These are phyloP conservation scores for Picea sitchensis DNA, from an alignment of 75 land plant species.

Conservation along the genomic window DNA sequence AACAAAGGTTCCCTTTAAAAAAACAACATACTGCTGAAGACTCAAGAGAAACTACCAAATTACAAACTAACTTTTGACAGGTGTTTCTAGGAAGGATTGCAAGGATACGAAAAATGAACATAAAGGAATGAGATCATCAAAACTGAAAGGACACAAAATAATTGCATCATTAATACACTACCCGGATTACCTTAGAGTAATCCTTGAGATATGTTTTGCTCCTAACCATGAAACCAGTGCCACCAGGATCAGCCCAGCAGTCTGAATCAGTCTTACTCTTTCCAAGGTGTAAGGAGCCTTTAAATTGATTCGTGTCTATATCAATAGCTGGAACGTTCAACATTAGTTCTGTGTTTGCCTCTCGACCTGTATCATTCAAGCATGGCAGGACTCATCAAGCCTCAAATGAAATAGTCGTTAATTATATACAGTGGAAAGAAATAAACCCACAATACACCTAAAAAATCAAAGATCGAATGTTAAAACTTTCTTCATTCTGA, in stretches of 20 bases:
- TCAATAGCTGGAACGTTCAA: slow-evolving; percentile 23
- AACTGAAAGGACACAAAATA: not conserved
- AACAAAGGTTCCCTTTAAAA: too few relatives aligned
- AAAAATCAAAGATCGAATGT: not conserved
- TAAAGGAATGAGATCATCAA: not conserved
- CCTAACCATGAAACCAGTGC: slow-evolving; percentile 83
- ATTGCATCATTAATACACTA: not conserved
- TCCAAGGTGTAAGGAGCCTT: slow-evolving; percentile 47
- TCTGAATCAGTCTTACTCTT: slow-evolving; percentile 45
- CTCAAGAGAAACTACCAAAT: too few relatives aligned
- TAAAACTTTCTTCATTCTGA: too few relatives aligned
- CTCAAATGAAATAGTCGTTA: not conserved
- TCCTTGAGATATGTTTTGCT: slow-evolving; percentile 84
- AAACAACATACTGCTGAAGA: too few relatives aligned
- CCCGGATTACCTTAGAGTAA: slow-evolving; percentile 50
- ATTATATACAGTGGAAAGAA: not conserved
- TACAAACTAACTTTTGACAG: not conserved
- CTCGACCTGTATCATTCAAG: slow-evolving; percentile 21
- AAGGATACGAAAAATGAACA: not conserved
- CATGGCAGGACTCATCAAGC: not conserved
- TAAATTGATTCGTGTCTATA: slow-evolving; percentile 49
- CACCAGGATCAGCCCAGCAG: slow-evolving; percentile 83
- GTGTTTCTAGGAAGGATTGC: not conserved
- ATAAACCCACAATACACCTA: not conserved
- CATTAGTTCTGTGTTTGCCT: slow-evolving; percentile 34